Evolutionary conservation across 2,329 filamentous ascomycete genomes (phyloP).

Genomic region (Exophiala bonariae): DNA sequence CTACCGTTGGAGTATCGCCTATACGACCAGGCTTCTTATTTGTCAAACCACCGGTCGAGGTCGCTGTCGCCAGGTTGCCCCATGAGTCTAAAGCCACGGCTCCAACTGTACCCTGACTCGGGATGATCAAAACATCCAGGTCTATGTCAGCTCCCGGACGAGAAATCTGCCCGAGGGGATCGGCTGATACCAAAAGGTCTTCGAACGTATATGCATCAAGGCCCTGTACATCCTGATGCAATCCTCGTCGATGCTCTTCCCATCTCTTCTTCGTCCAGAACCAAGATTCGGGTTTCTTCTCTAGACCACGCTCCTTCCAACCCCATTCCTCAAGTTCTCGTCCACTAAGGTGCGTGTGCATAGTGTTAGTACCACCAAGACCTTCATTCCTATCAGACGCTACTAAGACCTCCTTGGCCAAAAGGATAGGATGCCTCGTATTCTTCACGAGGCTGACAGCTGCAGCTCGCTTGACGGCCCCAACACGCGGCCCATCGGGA

Average conservation of each 20-base stretch:
- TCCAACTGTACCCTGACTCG: slow-evolving; percentile 82
- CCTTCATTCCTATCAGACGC: slow-evolving; percentile 59
- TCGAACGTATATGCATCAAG: slow-evolving; percentile 14
- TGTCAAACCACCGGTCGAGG: slow-evolving; percentile 74
- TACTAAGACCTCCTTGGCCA: slow-evolving; percentile 71
- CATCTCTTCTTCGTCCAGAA: slow-evolving; percentile 78
- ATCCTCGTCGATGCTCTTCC: slow-evolving; percentile 71
- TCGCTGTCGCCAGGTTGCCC: slow-evolving; percentile 69
- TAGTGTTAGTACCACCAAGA: slow-evolving; percentile 32
- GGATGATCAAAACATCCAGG: slow-evolving; percentile 62
- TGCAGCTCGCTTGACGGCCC: slow-evolving; percentile 67
- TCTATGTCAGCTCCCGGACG: slow-evolving; percentile 41
- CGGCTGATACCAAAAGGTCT: slow-evolving; percentile 16
- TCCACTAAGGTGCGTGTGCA: slow-evolving; percentile 69
- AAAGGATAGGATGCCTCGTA: slow-evolving; percentile 76
- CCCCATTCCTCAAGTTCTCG: slow-evolving; percentile 69
- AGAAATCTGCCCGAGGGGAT: slow-evolving; percentile 27
- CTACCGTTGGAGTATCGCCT: slow-evolving; percentile 80
- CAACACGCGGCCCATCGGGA: slow-evolving; percentile 15
- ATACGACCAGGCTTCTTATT: slow-evolving; percentile 85
- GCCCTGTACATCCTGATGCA: slow-evolving; percentile 38
- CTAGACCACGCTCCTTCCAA: slow-evolving; percentile 56
- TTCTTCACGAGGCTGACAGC: slow-evolving; percentile 71
- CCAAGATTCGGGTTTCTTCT: slow-evolving; percentile 68
- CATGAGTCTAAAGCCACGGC: slow-evolving; percentile 77